These are phyloP conservation scores for Boletus smithii DNA, from an alignment of 1,284 basidiomycete species.

Conservation along the genomic window DNA sequence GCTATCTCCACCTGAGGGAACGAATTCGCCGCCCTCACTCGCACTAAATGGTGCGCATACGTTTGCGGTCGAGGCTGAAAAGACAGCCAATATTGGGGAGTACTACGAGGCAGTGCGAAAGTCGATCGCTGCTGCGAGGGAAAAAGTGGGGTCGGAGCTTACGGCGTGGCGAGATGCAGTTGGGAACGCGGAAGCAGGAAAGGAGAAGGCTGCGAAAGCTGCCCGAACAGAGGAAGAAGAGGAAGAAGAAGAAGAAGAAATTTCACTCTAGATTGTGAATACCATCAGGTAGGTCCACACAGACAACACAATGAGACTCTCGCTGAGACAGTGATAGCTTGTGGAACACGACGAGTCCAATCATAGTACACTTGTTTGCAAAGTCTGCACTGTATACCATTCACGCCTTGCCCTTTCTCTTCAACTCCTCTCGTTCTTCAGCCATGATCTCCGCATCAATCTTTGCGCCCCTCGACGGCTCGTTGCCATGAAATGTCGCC, in stretches of 20 bases:
- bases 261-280: background rate
- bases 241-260: constrained; percentile 38
- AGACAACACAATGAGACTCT: background rate
- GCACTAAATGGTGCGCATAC: constrained; percentile 12
- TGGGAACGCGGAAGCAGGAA: constrained; percentile 55
- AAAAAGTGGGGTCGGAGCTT: constrained; percentile 56
- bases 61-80: constrained; percentile 33
- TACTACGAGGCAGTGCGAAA: constrained; percentile 53
- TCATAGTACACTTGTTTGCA: too few species aligned
- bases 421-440: constrained; percentile 48
- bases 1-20: constrained; percentile 44
- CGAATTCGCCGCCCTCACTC: constrained; percentile 20
- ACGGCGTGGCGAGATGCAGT: constrained; percentile 69
- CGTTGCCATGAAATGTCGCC: constrained; percentile 51
- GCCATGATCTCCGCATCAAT: constrained; percentile 56
- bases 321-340: background rate
- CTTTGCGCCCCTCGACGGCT: constrained; percentile 58
- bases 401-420: constrained; percentile 10
- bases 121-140: constrained; percentile 50
- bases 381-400: too few species aligned
- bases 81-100: constrained; percentile 18
- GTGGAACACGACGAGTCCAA: too few species aligned
- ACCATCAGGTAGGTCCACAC: background rate
- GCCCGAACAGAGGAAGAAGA: constrained; percentile 39
- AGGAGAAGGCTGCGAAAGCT: constrained; percentile 43